Percentiles rank a stretch among this genome's conserved stretches.
phyloP scores from a whole-genome alignment of 345 rosid genomes.

The Salix suchowensis region DNA sequence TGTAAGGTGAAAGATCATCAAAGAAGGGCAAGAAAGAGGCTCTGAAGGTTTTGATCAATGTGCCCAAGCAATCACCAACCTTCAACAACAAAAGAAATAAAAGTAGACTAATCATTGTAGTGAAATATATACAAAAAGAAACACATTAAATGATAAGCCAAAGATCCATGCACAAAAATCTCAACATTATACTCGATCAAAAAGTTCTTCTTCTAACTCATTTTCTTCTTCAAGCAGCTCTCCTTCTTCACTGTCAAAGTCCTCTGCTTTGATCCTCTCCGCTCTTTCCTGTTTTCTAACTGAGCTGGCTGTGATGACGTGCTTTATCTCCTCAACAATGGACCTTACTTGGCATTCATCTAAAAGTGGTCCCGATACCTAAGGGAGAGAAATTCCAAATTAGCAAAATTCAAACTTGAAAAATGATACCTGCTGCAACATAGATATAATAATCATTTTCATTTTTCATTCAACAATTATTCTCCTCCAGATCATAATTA shows the following conservation, averaged over 20 bases:
- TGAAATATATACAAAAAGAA: not conserved
- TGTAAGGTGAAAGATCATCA: conserved; percentile 82
- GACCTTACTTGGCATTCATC: conserved; percentile 86
- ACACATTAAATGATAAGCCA: not conserved
- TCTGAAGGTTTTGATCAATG: conserved; percentile 89
- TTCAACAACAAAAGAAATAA: conserved; percentile 20
- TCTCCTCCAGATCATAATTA: not conserved
- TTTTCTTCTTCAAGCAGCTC: conserved; percentile 96
- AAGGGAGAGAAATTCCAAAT: conserved; percentile 13
- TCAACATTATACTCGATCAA: conserved; percentile 60
- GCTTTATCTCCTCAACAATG: conserved; percentile 83
- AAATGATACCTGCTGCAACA: not conserved
- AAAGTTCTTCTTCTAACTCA: conserved; percentile 98
- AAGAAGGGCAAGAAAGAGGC: conserved; percentile 88
- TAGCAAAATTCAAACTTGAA: conserved; percentile 1
- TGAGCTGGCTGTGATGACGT: conserved; percentile 90
- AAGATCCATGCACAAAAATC: not conserved
- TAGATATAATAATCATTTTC: not conserved
- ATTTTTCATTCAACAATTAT: not conserved
- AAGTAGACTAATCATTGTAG: not conserved
- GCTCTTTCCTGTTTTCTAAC: conserved; percentile 87
- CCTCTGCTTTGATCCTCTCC: conserved; percentile 90
- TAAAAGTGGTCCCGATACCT: conserved; percentile 77
- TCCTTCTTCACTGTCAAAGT: conserved; percentile 93
- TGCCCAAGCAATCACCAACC: conserved; percentile 98